These are phyloP conservation scores for Lepiota venenata DNA, from an alignment of 768 basidiomycete species.

Conservation along the genomic window DNA sequence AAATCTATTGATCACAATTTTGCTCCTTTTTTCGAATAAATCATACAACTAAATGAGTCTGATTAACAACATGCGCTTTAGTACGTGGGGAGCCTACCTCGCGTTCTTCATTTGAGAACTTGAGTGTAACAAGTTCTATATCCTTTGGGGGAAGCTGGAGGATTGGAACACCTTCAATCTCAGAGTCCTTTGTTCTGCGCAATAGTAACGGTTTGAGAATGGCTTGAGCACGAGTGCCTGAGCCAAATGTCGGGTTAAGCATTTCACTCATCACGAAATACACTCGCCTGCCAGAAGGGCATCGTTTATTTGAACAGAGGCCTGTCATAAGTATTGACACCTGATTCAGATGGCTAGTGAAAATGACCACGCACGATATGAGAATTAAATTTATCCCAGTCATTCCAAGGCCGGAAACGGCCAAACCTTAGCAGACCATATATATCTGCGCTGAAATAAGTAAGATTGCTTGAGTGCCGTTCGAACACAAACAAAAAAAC, in stretches of 20 bases:
- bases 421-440: conserved; percentile 72
- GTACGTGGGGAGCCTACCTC: conserved; percentile 35
- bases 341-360: neutral
- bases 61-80: neutral
- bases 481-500: neutral
- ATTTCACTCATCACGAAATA: neutral
- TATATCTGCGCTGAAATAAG: conserved; percentile 52
- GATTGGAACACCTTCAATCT: conserved; percentile 64
- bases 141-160: conserved; percentile 60
- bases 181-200: conserved; percentile 70
- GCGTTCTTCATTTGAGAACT: conserved; percentile 66
- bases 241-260: neutral
- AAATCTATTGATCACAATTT: conserved; percentile 56
- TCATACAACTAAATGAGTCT: conserved; percentile 47
- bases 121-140: conserved; percentile 53
- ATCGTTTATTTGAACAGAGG: conserved; percentile 49
- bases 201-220: conserved; percentile 65
- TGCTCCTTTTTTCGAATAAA: conserved; percentile 50
- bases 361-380: conserved; percentile 40
- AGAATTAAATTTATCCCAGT: conserved; percentile 65
- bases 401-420: conserved; percentile 65
- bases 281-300: conserved; percentile 57
- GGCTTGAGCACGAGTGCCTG: conserved; percentile 60
- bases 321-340: conserved; percentile 25
- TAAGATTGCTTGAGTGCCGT: neutral